Base-by-base conservation (phyloP, 257 asterid genomes). In the Solanum sitiens region DNA sequence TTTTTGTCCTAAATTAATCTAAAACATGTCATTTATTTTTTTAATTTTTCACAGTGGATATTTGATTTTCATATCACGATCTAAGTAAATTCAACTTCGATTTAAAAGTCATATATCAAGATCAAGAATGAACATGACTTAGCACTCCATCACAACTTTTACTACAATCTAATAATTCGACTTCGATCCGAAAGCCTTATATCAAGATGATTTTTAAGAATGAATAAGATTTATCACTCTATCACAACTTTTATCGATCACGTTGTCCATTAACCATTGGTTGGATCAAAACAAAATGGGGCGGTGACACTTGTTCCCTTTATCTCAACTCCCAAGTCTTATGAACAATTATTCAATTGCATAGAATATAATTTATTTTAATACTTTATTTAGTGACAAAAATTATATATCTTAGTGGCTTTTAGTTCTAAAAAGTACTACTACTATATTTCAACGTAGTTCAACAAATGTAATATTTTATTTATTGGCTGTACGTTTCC, bases 391-490 rank as follows among this genome's bases (percentile, higher is more conserved):
- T 75, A 40, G 53, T 75, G 83, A 75, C 11, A 75, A 75, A 73
- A 18, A 23, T 6, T 23, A 16, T 3, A 61, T 63, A 35, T 33
- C 47, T 73, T 33, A 73, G 45, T 35, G 80, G 15, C 80, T 20
- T 20, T 72, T 18, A 35, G 15, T 73, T 73, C 30, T 37, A 20
- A 73, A 35, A 9, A 20, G 67, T 67, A 72, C 6, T 15, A 20
- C n/a, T 56, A 18, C n/a, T 2, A 37, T 75, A 75, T 40, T 75
- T 50, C 32, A 75, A 75, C 83, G 80, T 75, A 39, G 56, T 75
- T 75, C 35, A 76, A 76, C 83, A 76, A 39, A 76, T 74, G 50
- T 45, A 74, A 74, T 74, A 37, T 21, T 15, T 74, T 37, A 74
- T 15, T 74, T 37, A 74, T 37, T 74, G 53, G 82, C 30, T 10